Evolutionary conservation across 192 early-diverging fungal species (phyloP), one percentile per base, ranked within the genome.

Genomic region (Coemansia sp.): DNA sequence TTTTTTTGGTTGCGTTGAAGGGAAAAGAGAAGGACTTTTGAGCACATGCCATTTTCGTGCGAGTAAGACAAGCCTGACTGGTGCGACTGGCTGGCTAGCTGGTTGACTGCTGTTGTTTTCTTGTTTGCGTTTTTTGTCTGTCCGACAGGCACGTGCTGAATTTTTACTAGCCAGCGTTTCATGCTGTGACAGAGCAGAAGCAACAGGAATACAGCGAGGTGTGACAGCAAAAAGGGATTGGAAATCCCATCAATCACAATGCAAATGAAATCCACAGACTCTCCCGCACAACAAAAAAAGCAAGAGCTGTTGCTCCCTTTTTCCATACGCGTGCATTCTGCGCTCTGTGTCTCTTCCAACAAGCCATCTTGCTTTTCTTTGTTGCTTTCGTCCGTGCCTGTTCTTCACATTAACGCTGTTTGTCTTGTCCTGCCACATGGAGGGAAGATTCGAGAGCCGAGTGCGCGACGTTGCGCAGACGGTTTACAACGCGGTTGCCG

Each of bases 401-500:
- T 18, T 5, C 21, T 56, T 56, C 6, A 2, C 26, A 9, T 22
- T 47, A 0, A 1, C 6, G 0, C 32, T 37, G 8, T 26, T 57
- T 56, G 6, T 56, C 0, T 8, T 56, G 6, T 56, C 5, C 32
- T 59, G 37, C 6, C 40, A 4, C 13, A 59, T 59, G 57, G 57
- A 59, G 16, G 57, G 57, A 4, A 59, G 36, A 37, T 80, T 80
- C 47, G 80, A 82, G 66, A 45, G 61, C 43, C 42, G 59, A 36
- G 80, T 76, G 54, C 43, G 61, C 32, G 75, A 68, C 43, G 72
- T 77, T 36, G 63, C 69, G 1, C 71, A 61, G 52, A 71, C 60
- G 52, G 66, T 77, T 59, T 71, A 77, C 51, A 71, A 58, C 15
- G 62, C 74, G 1, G 37, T 71, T 19, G 54, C 41, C 56, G 71